A percentile compares a stretch with the other conserved stretches of the same genome.
Conservation (phyloP, 805 yeast genomes). For the Lachancea fermentati region DNA sequence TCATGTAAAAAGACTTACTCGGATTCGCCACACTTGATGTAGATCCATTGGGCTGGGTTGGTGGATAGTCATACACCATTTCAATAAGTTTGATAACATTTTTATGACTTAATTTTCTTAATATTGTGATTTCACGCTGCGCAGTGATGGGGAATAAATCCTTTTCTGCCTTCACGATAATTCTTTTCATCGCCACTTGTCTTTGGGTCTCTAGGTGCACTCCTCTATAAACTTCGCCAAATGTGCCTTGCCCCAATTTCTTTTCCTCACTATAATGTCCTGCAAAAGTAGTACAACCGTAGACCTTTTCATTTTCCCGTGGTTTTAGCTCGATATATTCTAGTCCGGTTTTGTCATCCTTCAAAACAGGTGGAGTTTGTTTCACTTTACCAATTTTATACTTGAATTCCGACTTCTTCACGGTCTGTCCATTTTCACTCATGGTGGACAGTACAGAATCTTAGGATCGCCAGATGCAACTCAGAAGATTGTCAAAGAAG, state of each 20-base stretch:
- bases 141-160: conserved; percentile 90
- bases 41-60: conserved; percentile 14
- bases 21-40: conserved; percentile 18
- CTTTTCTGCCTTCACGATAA: conserved; percentile 46
- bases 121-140: conserved; percentile 79
- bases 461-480: background rate
- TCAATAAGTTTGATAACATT: conserved; percentile 76
- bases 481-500: background rate
- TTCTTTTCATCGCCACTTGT: conserved; percentile 84
- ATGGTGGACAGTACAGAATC: background rate
- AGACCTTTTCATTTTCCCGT: conserved; percentile 24
- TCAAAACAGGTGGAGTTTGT: conserved; percentile 28
- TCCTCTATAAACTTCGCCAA: conserved; percentile 86
- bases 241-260: conserved; percentile 77
- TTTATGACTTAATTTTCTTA: conserved; percentile 61
- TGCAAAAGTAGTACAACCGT: conserved; percentile 30
- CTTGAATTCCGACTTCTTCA: conserved; percentile 18
- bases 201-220: conserved; percentile 39
- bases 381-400: conserved; percentile 33
- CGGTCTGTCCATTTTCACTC: conserved; percentile 3
- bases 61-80: conserved; percentile 55
- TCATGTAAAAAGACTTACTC: conserved; percentile 62
- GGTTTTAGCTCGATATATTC: conserved; percentile 24
- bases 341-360: conserved; percentile 24
- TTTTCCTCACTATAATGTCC: conserved; percentile 33